Base-by-base conservation (phyloP, 306 rosid species). In the Mimosa bimucronata region DNA sequence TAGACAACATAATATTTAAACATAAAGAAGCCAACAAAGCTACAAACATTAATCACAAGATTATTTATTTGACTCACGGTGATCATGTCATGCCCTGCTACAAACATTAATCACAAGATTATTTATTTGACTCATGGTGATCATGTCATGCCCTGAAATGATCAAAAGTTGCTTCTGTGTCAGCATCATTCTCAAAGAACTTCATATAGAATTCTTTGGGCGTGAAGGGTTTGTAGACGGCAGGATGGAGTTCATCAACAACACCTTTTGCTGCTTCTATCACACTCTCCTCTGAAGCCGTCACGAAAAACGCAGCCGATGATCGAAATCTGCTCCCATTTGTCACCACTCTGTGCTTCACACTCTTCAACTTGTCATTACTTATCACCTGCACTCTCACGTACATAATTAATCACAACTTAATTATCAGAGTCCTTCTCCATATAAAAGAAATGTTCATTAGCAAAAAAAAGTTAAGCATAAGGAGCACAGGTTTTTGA, bases 301-400 rank as follows among this genome's bases (percentile, higher is more conserved):
- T 67, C 13, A 88, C 31, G 1, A 88, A 81, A 53, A 80, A 77
- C 0, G 76, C 79, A 31, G 66, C 9, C 1, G 83, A 83, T 12
- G 85, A 73, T 41, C 91, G 73, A 38, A 79, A 78, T 12, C 26
- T 52, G 4, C 79, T 42, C 26, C 90, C 66, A 82, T 89, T 91
- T 9, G 93, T 91, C 79, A 86, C 89, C 18, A 57, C 97, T 18
- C 93, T 7, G 52, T 89, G 97, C 21, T 86, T 89, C 2, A 71
- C 85, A 29, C 90, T 85, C 64, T 34, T 40, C 46, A 91, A 82
- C 81, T 58, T 86, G 1, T 88, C 86, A 42, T 89, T 89, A 75
- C 89, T 89, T 1, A 91, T 82, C 2, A 91, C 76, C 93, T 88
- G 60, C 31, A 44, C 3, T 15, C 25, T 70, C 61, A 30, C 65